Conservation (phyloP, 2,329 filamentous ascomycete genomes). For the Trichoderma sp. region DNA sequence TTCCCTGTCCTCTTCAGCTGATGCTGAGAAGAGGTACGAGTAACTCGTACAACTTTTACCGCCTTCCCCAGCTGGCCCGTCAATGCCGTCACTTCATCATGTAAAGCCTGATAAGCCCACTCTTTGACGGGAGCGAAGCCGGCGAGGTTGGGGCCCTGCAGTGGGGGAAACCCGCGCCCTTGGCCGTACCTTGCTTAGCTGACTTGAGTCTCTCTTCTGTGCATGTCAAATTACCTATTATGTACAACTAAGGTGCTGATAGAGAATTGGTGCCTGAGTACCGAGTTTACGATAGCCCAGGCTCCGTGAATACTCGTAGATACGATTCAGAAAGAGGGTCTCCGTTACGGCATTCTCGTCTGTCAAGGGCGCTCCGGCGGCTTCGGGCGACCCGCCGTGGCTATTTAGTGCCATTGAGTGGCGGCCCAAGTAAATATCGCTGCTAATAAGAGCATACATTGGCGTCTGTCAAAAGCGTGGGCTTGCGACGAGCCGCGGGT, state of each 20-base stretch:
- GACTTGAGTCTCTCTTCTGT: neutral
- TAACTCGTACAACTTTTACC: neutral
- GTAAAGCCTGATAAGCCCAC: slow-evolving; percentile 21
- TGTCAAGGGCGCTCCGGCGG: slow-evolving; percentile 11
- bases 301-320: neutral
- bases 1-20: neutral
- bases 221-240: neutral
- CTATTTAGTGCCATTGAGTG: neutral
- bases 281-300: neutral
- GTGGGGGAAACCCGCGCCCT: slow-evolving; percentile 6
- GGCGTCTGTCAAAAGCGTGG: neutral
- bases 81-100: slow-evolving; percentile 22
- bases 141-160: neutral
- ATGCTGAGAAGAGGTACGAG: neutral
- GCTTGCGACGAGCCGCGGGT: slow-evolving; percentile 1
- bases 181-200: neutral
- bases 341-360: slow-evolving; percentile 10
- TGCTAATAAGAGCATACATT: neutral
- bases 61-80: neutral
- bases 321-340: neutral
- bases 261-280: neutral
- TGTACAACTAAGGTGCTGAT: neutral
- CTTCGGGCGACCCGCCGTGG: slow-evolving; percentile 3
- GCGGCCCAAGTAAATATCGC: neutral
- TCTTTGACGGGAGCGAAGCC: slow-evolving; percentile 7